Conservation (phyloP, 306 rosid genomes). For the Cicer chorassanicum region DNA sequence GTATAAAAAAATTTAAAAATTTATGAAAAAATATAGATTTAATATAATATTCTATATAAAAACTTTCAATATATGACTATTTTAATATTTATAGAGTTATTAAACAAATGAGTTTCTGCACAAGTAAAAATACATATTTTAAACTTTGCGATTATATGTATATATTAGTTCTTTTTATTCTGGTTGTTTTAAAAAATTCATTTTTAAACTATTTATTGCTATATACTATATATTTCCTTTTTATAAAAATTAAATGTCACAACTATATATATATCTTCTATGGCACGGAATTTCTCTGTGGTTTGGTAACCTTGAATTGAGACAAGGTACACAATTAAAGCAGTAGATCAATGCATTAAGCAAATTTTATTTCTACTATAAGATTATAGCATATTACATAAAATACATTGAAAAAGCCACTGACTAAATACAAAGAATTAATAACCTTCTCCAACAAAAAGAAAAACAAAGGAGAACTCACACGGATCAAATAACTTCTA, state of each 20-base stretch:
- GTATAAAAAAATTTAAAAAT: too few species aligned
- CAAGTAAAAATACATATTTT: too few species aligned
- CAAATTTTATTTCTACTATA: constrained; percentile 12
- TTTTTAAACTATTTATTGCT: not conserved
- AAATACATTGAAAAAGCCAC: constrained; percentile 37
- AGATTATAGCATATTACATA: constrained; percentile 17
- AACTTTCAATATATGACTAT: too few species aligned
- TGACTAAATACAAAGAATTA: constrained; percentile 35
- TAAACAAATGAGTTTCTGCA: too few species aligned
- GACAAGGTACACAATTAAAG: not conserved
- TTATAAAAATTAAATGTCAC: not conserved
- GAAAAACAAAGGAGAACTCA: constrained; percentile 33
- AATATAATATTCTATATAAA: too few species aligned
- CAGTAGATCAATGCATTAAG: constrained; percentile 2
- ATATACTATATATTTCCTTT: not conserved
- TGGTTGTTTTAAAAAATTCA: too few species aligned
- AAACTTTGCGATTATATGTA: too few species aligned
- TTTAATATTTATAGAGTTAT: too few species aligned
- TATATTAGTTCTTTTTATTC: too few species aligned
- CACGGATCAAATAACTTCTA: constrained; percentile 20
- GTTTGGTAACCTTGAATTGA: constrained; percentile 14
- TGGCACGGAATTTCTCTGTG: not conserved
- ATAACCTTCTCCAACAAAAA: constrained; percentile 33
- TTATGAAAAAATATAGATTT: too few species aligned
- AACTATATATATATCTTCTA: not conserved